Evolutionary conservation across 176 grass and related monocot genomes (phyloP).

Genomic region (Areca catechu): DNA sequence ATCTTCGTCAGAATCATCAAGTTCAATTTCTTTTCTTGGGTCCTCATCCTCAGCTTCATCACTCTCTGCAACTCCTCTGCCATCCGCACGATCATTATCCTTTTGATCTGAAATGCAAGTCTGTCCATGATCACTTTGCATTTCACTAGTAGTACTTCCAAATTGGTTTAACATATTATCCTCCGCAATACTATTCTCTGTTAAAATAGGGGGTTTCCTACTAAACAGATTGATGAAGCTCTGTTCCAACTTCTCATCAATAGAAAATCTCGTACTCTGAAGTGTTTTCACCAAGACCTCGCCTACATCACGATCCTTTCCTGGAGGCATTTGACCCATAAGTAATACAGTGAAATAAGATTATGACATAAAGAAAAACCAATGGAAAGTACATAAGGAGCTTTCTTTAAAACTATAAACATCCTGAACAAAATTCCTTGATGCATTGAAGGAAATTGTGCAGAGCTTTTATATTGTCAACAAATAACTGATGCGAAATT

Average conservation of each 20-base stretch:
- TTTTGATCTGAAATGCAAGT: slow-evolving; percentile 7
- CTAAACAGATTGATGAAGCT: slow-evolving; percentile 85
- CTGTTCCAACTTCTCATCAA: slow-evolving; percentile 82
- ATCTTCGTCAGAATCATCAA: slow-evolving; percentile 35
- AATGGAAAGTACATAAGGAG: no score
- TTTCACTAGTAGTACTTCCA: neutral
- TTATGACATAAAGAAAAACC: no score
- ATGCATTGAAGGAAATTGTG: no score
- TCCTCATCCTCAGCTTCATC: slow-evolving; percentile 26
- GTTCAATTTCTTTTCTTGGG: slow-evolving; percentile 25
- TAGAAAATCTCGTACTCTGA: slow-evolving; percentile 73
- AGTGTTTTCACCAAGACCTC: slow-evolving; percentile 67
- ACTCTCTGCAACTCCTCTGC: slow-evolving; percentile 1
- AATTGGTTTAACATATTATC: neutral
- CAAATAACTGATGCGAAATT: no score
- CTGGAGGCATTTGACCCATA: slow-evolving; percentile 17
- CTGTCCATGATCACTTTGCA: slow-evolving; percentile 21
- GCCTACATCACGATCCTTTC: slow-evolving; percentile 68
- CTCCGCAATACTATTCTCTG: slow-evolving; percentile 13
- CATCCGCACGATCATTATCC: neutral
- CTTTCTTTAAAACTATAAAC: no score
- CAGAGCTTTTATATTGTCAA: no score
- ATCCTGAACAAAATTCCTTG: no score
- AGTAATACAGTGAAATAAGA: neutral
- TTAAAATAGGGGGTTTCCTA: slow-evolving; percentile 25